Base-by-base conservation (phyloP, 2,329 filamentous ascomycete genomes). In the Apiospora rasikravindrae region DNA sequence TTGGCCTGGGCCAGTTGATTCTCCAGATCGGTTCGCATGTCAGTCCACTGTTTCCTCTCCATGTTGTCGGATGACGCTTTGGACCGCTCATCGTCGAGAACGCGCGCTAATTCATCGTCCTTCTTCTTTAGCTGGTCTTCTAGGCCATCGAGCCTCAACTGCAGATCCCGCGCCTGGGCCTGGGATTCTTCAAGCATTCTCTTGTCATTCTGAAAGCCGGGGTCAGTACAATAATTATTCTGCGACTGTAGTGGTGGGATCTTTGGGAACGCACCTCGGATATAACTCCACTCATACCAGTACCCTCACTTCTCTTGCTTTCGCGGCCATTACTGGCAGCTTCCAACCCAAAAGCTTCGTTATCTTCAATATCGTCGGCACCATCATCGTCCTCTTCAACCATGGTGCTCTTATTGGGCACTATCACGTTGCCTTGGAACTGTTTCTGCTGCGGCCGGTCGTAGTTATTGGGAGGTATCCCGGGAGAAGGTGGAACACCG, bases 341-440 rank as follows among this genome's bases (percentile, higher is more conserved):
- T 76, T 91, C 89, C 51, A 92, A 79, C 22, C 88, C 89, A 80
- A 93, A 93, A 2, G 89, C 87, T 78, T 91, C 90, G 71, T 87
- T 89, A 71, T 92, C 88, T 69, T 86, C 86, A 75, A 88, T 85
- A 73, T 91, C 79, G 68, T 89, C 88, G 26, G 83, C 84, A 26
- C 86, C 87, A 75, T 94, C 94, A 76, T 97, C 95, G 75, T 97
- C 95, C 80, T 98, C 96, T 81, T 99, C 96, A 1, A 98, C 91
- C 92, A 98, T 95, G 0, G 94, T 98, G 78, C 96, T 97, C 84
- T 98, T 99, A 80, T 98, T 98, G 0, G 96, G 96, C 44, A 98
- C 93, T 78, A 98, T 97, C 0, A 95, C 98, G 80, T 97, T 98
- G 80, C 93, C 96, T 80, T 98, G 95, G 76, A 97, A 95, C 49